Evolutionary conservation across 2,329 filamentous ascomycete genomes (phyloP).

Genomic region (Biscogniauxia sp.): DNA sequence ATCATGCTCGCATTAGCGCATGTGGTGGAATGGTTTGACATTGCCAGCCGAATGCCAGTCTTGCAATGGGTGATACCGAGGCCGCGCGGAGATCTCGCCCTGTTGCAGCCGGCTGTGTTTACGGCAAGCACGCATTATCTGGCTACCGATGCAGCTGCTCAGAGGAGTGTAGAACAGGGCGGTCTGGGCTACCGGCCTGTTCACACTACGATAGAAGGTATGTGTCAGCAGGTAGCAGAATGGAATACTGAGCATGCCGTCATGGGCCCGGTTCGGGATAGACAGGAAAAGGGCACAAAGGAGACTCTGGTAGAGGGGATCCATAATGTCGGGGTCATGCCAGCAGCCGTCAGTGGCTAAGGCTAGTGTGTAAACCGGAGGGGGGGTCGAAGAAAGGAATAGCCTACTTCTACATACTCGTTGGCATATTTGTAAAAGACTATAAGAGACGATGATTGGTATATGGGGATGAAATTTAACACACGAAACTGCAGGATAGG

Average conservation of each 20-base stretch:
- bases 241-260: slow-evolving; percentile 37
- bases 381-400: not conserved
- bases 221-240: slow-evolving; percentile 38
- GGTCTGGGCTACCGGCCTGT: slow-evolving; percentile 41
- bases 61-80: slow-evolving; percentile 19
- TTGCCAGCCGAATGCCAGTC: slow-evolving; percentile 27
- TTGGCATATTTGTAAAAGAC: not conserved
- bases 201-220: slow-evolving; percentile 40
- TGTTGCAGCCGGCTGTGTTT: slow-evolving; percentile 42
- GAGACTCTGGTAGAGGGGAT: slow-evolving; percentile 12
- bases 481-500: too few relatives aligned
- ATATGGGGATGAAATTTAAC: too few relatives aligned
- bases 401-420: not conserved
- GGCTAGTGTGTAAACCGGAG: not conserved
- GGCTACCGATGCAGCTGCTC: slow-evolving; percentile 37
- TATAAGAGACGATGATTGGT: too few relatives aligned
- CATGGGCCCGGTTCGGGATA: not conserved
- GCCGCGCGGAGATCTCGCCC: slow-evolving; percentile 34
- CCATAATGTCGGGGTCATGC: slow-evolving; percentile 12
- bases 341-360: slow-evolving; percentile 14
- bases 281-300: not conserved
- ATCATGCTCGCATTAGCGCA: slow-evolving; percentile 38
- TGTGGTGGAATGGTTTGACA: slow-evolving; percentile 36
- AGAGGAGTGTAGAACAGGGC: slow-evolving; percentile 36
- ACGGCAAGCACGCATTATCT: slow-evolving; percentile 36